These are phyloP conservation scores for Hymenoscyphus infarciens DNA, from an alignment of 2,329 filamentous ascomycete genomes.

Conservation along the genomic window DNA sequence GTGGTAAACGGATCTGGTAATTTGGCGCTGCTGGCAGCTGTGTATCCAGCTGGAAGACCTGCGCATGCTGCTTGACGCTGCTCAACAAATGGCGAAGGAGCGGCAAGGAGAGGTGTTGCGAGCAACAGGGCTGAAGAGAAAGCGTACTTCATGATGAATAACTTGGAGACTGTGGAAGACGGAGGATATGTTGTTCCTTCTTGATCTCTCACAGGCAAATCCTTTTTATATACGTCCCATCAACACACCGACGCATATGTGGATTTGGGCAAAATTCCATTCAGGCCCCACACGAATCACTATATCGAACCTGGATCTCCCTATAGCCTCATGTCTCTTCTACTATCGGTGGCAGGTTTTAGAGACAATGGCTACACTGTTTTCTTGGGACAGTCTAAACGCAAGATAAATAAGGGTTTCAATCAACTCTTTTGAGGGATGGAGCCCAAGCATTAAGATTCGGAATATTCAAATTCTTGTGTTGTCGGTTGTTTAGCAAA, in stretches of 20 bases:
- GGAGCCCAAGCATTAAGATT: neutral
- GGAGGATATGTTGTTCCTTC: conserved; percentile 8
- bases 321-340: conserved; percentile 13
- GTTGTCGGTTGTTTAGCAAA: neutral
- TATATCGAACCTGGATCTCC: neutral
- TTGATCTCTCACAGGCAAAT: neutral
- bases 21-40: conserved; percentile 19
- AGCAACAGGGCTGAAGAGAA: conserved; percentile 15
- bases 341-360: neutral
- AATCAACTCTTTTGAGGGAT: neutral
- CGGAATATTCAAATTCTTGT: neutral
- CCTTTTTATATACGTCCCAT: conserved; percentile 9
- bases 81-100: conserved; percentile 9
- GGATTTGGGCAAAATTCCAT: neutral
- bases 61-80: conserved; percentile 17
- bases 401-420: neutral
- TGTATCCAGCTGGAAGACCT: conserved; percentile 16
- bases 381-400: neutral
- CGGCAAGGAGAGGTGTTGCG: conserved; percentile 16
- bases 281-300: conserved; percentile 14
- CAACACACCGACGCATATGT: neutral
- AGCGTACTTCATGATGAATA: conserved; percentile 18
- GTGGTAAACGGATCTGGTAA: conserved; percentile 46
- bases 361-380: neutral
- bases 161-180: neutral